Conservation (phyloP, 768 basidiomycete species). For the Epithele typhae region DNA sequence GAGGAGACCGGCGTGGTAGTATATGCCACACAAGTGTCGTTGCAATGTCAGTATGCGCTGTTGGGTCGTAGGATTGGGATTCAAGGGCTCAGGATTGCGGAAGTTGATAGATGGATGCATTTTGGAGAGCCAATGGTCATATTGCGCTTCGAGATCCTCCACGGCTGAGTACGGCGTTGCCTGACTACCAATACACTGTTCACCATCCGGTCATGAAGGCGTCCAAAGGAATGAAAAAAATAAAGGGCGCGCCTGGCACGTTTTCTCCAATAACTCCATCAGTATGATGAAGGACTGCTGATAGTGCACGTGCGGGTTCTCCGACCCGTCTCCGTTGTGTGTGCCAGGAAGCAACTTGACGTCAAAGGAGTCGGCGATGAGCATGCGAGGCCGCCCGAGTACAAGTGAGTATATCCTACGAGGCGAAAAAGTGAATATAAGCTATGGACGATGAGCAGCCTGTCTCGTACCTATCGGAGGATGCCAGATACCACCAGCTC, state of each 20-base stretch:
- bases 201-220: too few relatives aligned
- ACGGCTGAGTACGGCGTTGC: conserved; percentile 28
- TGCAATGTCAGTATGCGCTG: conserved; percentile 37
- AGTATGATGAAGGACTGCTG: conserved; percentile 35
- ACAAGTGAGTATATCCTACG: conserved; percentile 41
- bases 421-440: neutral
- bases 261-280: conserved; percentile 36
- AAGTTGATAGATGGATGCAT: conserved; percentile 39
- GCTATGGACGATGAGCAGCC: conserved; percentile 1
- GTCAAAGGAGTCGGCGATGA: conserved; percentile 35
- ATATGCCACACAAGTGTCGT: conserved; percentile 40
- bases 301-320: conserved; percentile 34
- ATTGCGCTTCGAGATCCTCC: conserved; percentile 39
- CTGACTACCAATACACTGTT: conserved; percentile 19
- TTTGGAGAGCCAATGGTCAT: conserved; percentile 39
- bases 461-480: conserved; percentile 18
- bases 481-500: conserved; percentile 24
- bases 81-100: conserved; percentile 20
- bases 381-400: conserved; percentile 42
- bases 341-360: conserved; percentile 22
- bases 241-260: too few relatives aligned
- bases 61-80: conserved; percentile 10
- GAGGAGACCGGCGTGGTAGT: conserved; percentile 42
- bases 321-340: conserved; percentile 20
- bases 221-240: too few relatives aligned